Evolutionary conservation across 345 rosid species (phyloP), one percentile per base, ranked within the genome.

Genomic region (Aquilaria sinensis): DNA sequence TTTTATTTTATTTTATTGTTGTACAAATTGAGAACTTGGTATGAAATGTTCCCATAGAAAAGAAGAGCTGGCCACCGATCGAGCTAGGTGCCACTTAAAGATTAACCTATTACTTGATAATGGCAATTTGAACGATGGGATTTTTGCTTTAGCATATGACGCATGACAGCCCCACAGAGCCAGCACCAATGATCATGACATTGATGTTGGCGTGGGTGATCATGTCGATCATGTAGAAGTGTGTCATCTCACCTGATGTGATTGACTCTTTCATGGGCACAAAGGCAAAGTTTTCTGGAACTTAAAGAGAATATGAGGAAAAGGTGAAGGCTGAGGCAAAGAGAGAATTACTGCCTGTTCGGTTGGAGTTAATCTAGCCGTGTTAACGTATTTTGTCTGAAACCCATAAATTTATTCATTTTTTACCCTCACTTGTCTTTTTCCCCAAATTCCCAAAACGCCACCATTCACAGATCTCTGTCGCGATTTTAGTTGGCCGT

Each of bases 1-100:
- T 16, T 16, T 0, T 16, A 16, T 16, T 16, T 0, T 16, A 16
- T 16, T 16, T 16, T 16, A 16, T 0, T 16, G 23, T 16, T 16
- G 23, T 16, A 16, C 23, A 16, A 16, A 16, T 16, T 16, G 23
- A 16, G 23, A 16, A 16, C 23, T 16, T 0, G 23, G 23, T 16
- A 16, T 16, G 9, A 58, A 31, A 48, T 10, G 49, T 48, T 75
- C 84, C 88, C 92, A 84, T 85, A 59, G 96, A 83, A 51, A 88
- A 88, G 81, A 85, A 85, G 54, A 84, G 88, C 71, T 88, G 90
- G 31, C 92, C 92, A 49, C 92, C 87, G 46, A 16, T 16, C 0
- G 0, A 85, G 86, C 92, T 88, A 83, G 2, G 90, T 84, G 14
- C 92, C 96, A 54, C 96, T 92, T 5, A 88, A 5, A 90, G 96